These are phyloP conservation scores for Chlamydomonas sphaeroides DNA, from an alignment of 139 green algal genomes.

Conservation along the genomic window DNA sequence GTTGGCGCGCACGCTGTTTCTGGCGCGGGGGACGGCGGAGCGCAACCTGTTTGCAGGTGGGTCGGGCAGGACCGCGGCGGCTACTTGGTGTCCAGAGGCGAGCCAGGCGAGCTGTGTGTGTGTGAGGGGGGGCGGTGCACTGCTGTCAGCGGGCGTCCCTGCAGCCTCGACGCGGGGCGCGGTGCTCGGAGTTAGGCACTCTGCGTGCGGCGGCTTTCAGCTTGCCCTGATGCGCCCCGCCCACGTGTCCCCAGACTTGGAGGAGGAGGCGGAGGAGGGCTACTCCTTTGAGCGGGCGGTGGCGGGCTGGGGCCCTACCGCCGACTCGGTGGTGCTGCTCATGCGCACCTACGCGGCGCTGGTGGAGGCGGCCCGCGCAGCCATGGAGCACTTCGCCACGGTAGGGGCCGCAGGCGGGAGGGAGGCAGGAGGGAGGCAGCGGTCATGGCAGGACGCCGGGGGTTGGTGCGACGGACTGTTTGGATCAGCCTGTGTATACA, in stretches of 20 bases:
- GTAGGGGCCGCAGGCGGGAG: background rate
- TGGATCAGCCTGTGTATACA: too few species aligned
- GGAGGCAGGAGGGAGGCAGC: background rate
- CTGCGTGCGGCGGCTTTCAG: too few species aligned
- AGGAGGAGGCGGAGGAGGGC: constrained; percentile 49
- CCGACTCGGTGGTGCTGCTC: constrained; percentile 14
- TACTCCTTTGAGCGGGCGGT: constrained; percentile 23
- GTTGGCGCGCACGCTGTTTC: constrained; percentile 50
- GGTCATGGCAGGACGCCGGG: too few species aligned
- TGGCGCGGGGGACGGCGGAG: constrained; percentile 24
- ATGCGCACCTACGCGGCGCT: constrained; percentile 52
- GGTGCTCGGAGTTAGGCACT: too few species aligned
- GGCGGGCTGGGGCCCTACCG: background rate
- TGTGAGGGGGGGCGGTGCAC: too few species aligned
- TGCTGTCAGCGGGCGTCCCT: too few species aligned
- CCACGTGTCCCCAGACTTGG: constrained; percentile 12
- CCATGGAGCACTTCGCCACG: constrained; percentile 57
- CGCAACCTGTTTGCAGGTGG: constrained; percentile 48
- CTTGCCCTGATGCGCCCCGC: too few species aligned
- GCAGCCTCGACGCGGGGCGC: too few species aligned
- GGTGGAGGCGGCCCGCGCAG: constrained; percentile 50
- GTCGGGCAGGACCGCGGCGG: background rate
- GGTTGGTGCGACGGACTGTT: background rate
- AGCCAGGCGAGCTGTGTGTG: too few species aligned
- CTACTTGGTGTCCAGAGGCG: background rate